These are phyloP conservation scores for Coemansia sp. DNA, from an alignment of 192 early-diverging fungal species.

Conservation along the genomic window DNA sequence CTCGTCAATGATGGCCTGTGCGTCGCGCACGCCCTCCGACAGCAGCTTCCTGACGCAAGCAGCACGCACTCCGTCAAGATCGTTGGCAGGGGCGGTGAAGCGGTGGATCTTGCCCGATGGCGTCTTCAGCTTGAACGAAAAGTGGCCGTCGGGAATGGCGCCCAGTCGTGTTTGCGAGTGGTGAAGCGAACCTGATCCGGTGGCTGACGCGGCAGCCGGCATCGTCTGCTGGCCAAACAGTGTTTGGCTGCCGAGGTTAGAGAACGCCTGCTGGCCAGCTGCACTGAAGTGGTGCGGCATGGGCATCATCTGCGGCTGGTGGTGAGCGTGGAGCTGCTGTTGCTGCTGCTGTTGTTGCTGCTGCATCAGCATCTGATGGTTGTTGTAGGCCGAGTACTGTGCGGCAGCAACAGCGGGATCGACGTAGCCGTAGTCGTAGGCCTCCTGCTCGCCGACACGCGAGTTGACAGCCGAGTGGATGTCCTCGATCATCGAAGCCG, in stretches of 20 bases:
- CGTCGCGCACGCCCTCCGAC: slow-evolving; percentile 58
- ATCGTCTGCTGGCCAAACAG: slow-evolving; percentile 43
- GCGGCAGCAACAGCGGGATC: slow-evolving; percentile 18
- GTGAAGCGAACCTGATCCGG: slow-evolving; percentile 40
- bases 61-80: slow-evolving; percentile 57
- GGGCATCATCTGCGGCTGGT: slow-evolving; percentile 47
- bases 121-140: slow-evolving; percentile 77
- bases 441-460: slow-evolving; percentile 57
- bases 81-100: slow-evolving; percentile 62
- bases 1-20: slow-evolving; percentile 49
- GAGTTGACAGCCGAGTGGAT: slow-evolving; percentile 58
- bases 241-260: slow-evolving; percentile 52
- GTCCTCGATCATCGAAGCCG: slow-evolving; percentile 58
- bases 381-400: slow-evolving; percentile 43
- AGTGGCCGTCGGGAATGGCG: slow-evolving; percentile 49
- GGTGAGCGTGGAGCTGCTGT: slow-evolving; percentile 5
- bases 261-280: slow-evolving; percentile 41
- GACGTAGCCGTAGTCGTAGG: slow-evolving; percentile 31
- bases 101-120: slow-evolving; percentile 73
- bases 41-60: slow-evolving; percentile 63
- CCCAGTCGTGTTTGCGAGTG: slow-evolving; percentile 48
- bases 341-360: slow-evolving; percentile 35
- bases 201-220: slow-evolving; percentile 28
- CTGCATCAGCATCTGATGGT: slow-evolving; percentile 41
- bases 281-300: slow-evolving; percentile 36